Conservation (phyloP, 208 protist genomes). For the Trypanosoma mega region DNA sequence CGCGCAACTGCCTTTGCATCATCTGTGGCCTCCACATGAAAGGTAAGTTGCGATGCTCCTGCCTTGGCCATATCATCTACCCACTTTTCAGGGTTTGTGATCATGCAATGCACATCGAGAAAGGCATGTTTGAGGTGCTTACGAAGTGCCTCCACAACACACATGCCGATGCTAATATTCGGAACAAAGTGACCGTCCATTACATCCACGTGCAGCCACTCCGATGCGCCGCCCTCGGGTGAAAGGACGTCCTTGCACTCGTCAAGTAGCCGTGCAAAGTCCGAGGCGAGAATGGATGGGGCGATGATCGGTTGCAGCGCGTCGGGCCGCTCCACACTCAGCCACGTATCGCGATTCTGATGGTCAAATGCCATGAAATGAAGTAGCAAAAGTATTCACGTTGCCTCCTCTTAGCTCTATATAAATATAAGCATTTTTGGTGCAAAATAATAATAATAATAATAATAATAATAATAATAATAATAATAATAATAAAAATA, state of each 20-base stretch:
- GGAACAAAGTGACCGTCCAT: constrained; percentile 98
- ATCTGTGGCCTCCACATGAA: constrained; percentile 94
- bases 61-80: constrained; percentile 85
- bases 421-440: constrained; percentile 13
- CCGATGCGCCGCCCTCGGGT: constrained; percentile 56
- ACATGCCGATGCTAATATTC: constrained; percentile 96
- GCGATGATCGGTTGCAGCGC: constrained; percentile 66
- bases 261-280: constrained; percentile 83
- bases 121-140: constrained; percentile 81
- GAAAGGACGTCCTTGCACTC: constrained; percentile 83
- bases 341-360: constrained; percentile 56
- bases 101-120: constrained; percentile 98
- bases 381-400: constrained; percentile 1
- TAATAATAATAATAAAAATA: too few relatives aligned
- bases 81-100: constrained; percentile 90
- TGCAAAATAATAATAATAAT: too few relatives aligned
- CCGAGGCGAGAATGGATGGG: constrained; percentile 91
- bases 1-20: constrained; percentile 53
- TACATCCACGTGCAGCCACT: constrained; percentile 98
- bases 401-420: not conserved
- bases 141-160: constrained; percentile 91
- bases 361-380: constrained; percentile 47
- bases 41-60: constrained; percentile 92
- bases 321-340: constrained; percentile 42
- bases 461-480: too few relatives aligned